Evolutionary conservation across 2,329 filamentous ascomycete genomes (phyloP), one percentile per base, ranked within the genome.

Genomic region (Epichloe elymi): DNA sequence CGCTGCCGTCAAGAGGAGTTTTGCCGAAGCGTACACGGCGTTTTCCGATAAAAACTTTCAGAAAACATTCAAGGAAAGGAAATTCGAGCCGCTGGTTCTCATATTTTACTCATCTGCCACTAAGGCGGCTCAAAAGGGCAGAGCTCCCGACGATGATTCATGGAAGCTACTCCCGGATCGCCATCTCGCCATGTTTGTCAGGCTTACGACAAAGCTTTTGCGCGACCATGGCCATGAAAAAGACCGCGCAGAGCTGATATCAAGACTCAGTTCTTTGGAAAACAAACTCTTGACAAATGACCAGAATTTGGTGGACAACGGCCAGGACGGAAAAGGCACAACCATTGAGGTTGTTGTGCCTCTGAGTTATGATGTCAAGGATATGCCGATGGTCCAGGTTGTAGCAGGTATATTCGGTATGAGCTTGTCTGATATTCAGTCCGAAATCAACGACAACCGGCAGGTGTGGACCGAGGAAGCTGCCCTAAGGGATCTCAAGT

Each of bases 71-170:
- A 95, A 95, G 69, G 91, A 96, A 66, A 80, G 91, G 55, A 84
- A 91, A 62, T 84, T 95, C 20, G 93, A 98, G 67, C 90, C 95
- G 56, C 72, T 97, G 48, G 82, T 98, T 48, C 76, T 98, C 58
- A 96, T 97, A 56, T 97, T 98, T 74, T 97, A 94, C 69, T 94
- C 90, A 1, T 86, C 88, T 56, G 90, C 93, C 6, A 95, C 88
- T 44, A 94, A 95, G 65, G 90, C 70, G 35, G 70, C 95, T 55
- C 78, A 95, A 61, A 61, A 86, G 66, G 87, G 59, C 59, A 88
- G 65, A 79, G 85, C 79, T 1, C 75, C 82, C 0, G 85, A 86
- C 45, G 91, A 97, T 65, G 88, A 95, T 64, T 79, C 80, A 49
- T 96, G 88, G 86, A 95, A 93, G 70, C 74, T 86, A 53, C 81